Evolutionary conservation across 148 eudicot species (phyloP).

Genomic region (Salicornia ramosissima): DNA sequence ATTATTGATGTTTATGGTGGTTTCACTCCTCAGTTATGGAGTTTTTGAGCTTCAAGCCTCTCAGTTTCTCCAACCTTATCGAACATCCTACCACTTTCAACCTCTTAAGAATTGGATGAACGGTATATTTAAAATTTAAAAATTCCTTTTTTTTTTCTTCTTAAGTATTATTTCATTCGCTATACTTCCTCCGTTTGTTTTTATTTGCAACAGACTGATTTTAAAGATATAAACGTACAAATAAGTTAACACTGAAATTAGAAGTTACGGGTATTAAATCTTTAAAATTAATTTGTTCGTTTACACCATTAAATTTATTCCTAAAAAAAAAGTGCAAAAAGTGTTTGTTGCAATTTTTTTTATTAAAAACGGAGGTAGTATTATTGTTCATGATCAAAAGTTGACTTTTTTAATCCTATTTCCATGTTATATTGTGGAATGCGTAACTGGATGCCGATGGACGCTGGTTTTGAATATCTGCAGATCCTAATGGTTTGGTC

Average conservation of each 20-base stretch:
- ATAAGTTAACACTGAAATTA: too few species aligned
- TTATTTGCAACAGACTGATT: too few species aligned
- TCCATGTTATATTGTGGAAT: conserved; percentile 11
- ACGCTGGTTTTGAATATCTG: neutral
- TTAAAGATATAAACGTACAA: too few species aligned
- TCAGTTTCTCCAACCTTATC: conserved; percentile 32
- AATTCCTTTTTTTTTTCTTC: neutral
- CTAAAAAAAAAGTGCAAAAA: too few species aligned
- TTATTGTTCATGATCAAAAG: neutral
- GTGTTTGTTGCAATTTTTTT: too few species aligned
- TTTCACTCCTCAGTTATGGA: conserved; percentile 17
- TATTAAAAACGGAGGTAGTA: too few species aligned
- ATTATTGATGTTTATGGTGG: too few species aligned
- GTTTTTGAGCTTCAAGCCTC: conserved; percentile 33
- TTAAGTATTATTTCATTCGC: too few species aligned
- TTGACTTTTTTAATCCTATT: conserved; percentile 7
- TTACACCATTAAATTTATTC: too few species aligned
- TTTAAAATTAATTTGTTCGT: too few species aligned
- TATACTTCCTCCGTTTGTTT: too few species aligned
- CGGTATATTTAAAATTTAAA: conserved; percentile 27
- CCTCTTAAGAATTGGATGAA: conserved; percentile 74
- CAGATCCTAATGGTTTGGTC: conserved; percentile 70
- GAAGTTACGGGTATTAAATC: too few species aligned
- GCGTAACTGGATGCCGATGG: conserved; percentile 14
- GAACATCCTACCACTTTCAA: conserved; percentile 61